phyloP scores from a whole-genome alignment of 176 grass and related monocot species.

The Puya raimondii region DNA sequence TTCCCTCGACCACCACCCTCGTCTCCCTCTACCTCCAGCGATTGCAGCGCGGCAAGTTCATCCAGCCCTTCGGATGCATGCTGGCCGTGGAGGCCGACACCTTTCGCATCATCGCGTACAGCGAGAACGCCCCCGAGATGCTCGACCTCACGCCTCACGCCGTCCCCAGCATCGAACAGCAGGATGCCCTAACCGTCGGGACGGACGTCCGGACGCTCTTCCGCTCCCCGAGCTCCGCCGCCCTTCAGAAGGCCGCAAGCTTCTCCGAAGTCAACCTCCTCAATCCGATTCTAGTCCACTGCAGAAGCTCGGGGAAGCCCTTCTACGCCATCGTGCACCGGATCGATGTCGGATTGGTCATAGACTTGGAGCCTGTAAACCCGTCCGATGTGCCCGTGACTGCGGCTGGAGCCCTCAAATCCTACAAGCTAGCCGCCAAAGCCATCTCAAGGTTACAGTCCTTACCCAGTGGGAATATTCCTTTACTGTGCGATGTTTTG shows the following conservation, averaged over 20 bases:
- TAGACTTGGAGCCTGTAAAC: constrained; percentile 86
- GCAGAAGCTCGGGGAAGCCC: constrained; percentile 78
- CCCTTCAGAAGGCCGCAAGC: constrained; percentile 73
- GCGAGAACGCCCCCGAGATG: constrained; percentile 94
- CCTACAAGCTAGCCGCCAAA: constrained; percentile 90
- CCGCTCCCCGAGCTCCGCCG: constrained; percentile 52
- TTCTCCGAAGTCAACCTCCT: constrained; percentile 75
- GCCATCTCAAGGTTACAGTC: constrained; percentile 86
- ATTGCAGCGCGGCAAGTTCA: constrained; percentile 67
- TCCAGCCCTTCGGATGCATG: constrained; percentile 88
- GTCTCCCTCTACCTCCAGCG: constrained; percentile 71
- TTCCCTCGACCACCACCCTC: constrained; percentile 16
- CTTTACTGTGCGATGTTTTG: constrained; percentile 81
- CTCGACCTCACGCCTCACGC: constrained; percentile 88
- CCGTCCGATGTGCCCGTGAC: constrained; percentile 69
- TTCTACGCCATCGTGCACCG: constrained; percentile 93
- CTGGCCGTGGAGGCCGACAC: constrained; percentile 60
- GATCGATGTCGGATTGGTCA: constrained; percentile 69
- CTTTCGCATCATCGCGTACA: constrained; percentile 71
- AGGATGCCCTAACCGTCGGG: constrained; percentile 50
- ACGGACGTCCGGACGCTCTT: constrained; percentile 65
- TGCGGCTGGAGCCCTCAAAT: constrained; percentile 69
- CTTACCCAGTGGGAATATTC: constrained; percentile 80
- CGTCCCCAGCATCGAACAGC: constrained; percentile 87
- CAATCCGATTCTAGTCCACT: constrained; percentile 89